These are phyloP conservation scores for Suhomyces sp. DNA, from an alignment of 805 yeast species.

Conservation along the genomic window DNA sequence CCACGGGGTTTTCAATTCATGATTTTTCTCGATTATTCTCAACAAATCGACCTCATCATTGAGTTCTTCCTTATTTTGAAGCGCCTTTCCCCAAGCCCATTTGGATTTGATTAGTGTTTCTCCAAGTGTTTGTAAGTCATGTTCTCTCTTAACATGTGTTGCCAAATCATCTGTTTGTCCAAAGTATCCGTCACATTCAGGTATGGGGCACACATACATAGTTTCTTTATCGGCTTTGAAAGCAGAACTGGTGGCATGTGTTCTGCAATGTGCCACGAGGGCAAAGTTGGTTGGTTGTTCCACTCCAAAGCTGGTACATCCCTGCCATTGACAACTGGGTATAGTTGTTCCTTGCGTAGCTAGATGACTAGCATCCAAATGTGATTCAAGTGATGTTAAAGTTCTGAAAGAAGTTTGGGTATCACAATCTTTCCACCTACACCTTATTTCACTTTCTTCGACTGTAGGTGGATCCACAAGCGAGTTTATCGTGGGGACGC, in stretches of 20 bases:
- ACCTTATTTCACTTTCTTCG: conserved; percentile 7
- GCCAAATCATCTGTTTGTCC: conserved; percentile 61
- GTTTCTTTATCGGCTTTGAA: conserved; percentile 67
- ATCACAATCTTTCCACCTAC: conserved; percentile 29
- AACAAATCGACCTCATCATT: conserved; percentile 26
- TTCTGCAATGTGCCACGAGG: conserved; percentile 58
- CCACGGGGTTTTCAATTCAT: conserved; percentile 40
- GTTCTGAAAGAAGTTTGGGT: background rate
- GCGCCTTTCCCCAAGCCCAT: too few relatives aligned
- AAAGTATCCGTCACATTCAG: conserved; percentile 60
- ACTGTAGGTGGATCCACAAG: too few relatives aligned
- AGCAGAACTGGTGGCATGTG: too few relatives aligned
- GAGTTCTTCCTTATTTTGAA: conserved; percentile 23
- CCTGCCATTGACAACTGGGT: conserved; percentile 67
- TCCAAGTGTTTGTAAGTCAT: conserved; percentile 46
- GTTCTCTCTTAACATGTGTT: conserved; percentile 62
- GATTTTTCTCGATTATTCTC: conserved; percentile 31
- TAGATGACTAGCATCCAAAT: conserved; percentile 32
- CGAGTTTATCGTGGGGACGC: too few relatives aligned
- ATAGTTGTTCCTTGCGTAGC: too few relatives aligned
- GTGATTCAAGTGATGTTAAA: conserved; percentile 33
- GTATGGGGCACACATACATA: conserved; percentile 60
- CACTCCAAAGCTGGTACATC: conserved; percentile 52
- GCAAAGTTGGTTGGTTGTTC: conserved; percentile 57
- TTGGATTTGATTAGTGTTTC: conserved; percentile 21